Evolutionary conservation across 1,284 basidiomycete genomes (phyloP).

Genomic region (Cutaneotrichosporon cyanovorans): DNA sequence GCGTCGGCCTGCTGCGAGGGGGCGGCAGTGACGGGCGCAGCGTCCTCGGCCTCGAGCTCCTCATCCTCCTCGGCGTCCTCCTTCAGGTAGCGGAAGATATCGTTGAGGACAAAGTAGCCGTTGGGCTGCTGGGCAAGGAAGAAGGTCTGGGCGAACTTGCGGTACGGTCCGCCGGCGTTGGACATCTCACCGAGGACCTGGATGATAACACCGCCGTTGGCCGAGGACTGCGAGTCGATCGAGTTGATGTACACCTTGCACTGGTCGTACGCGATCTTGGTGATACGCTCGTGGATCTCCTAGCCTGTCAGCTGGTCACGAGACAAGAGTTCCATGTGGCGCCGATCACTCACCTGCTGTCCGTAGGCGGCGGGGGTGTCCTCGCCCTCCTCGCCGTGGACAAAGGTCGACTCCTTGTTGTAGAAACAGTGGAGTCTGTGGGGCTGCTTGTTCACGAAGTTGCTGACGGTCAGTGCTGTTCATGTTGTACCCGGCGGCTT

Average conservation of each 20-base stretch:
- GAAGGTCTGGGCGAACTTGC: constrained; percentile 98
- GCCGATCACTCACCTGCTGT: constrained; percentile 67
- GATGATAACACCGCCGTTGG: constrained; percentile 92
- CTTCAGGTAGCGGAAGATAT: constrained; percentile 99
- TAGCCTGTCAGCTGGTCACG: constrained; percentile 41
- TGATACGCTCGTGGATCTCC: constrained; percentile 97
- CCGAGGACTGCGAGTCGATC: constrained; percentile 87
- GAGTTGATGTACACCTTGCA: constrained; percentile 98
- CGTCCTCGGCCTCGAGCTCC: constrained; percentile 28
- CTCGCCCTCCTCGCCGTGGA: constrained; percentile 92
- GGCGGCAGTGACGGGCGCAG: constrained; percentile 23
- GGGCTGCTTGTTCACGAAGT: constrained; percentile 96
- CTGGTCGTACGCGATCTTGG: constrained; percentile 84
- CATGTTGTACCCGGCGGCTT: not conserved
- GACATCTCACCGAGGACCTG: constrained; percentile 99
- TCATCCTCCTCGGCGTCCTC: constrained; percentile 81
- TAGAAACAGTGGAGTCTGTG: constrained; percentile 97
- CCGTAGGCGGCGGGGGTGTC: constrained; percentile 77
- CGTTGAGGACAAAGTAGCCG: constrained; percentile 99
- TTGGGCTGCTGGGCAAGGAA: constrained; percentile 99
- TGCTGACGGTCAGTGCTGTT: constrained; percentile 47
- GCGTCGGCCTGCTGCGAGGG: constrained; percentile 18
- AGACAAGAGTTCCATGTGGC: not conserved
- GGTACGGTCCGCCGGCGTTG: constrained; percentile 80
- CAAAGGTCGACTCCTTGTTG: constrained; percentile 94